These are phyloP conservation scores for Exophiala aquamarina DNA, from an alignment of 2,329 filamentous ascomycete genomes.

Conservation along the genomic window DNA sequence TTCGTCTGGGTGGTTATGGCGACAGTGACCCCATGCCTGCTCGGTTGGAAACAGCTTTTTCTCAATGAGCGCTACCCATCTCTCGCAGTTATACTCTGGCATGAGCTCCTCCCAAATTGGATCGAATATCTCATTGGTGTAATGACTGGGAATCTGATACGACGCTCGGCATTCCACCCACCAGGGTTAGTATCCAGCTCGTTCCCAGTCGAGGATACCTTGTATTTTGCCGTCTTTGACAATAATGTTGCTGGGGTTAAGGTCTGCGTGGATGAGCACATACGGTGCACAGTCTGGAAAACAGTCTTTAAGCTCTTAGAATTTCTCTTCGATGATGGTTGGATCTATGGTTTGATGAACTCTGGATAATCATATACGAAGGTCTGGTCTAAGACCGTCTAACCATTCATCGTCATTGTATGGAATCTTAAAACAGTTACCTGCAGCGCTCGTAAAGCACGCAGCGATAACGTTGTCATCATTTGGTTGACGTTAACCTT, in stretches of 20 bases:
- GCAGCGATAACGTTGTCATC: constrained; percentile 1
- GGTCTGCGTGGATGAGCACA: constrained; percentile 31
- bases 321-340: constrained; percentile 8
- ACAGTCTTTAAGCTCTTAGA: constrained; percentile 6
- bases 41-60: too few relatives aligned
- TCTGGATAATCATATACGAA: constrained; percentile 3
- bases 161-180: too few relatives aligned
- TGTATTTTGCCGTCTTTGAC: constrained; percentile 28
- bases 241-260: constrained; percentile 32
- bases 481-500: constrained; percentile 11
- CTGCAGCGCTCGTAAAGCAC: neutral
- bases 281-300: constrained; percentile 28
- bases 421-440: constrained; percentile 8
- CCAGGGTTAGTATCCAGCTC: constrained; percentile 27
- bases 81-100: neutral
- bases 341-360: neutral
- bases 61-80: too few relatives aligned
- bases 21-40: too few relatives aligned
- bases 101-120: neutral
- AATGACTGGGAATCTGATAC: too few relatives aligned
- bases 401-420: constrained; percentile 9
- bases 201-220: constrained; percentile 31
- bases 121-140: neutral
- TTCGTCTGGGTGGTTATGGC: too few relatives aligned
- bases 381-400: constrained; percentile 1